phyloP scores from a whole-genome alignment of 768 basidiomycete genomes.

The Collybiopsis confluens region DNA sequence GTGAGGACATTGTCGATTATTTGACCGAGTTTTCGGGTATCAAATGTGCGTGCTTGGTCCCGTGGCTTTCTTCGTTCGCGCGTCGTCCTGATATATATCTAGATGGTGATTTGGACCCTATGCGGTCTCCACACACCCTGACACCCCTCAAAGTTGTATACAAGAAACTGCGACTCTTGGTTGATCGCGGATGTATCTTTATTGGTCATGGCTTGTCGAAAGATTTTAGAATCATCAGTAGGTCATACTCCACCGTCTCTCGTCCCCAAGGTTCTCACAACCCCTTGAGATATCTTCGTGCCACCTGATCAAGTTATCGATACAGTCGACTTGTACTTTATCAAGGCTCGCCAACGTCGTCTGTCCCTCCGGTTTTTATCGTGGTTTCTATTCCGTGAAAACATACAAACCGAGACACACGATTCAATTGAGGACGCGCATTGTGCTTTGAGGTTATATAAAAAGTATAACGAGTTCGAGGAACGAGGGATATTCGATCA shows the following conservation, averaged over 20 bases:
- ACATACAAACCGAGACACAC: slow-evolving; percentile 91
- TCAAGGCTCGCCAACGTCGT: slow-evolving; percentile 76
- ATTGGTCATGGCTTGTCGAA: slow-evolving; percentile 96
- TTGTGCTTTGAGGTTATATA: slow-evolving; percentile 81
- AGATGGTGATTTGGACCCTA: slow-evolving; percentile 93
- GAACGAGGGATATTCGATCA: slow-evolving; percentile 75
- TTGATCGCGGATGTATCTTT: slow-evolving; percentile 94
- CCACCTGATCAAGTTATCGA: slow-evolving; percentile 95
- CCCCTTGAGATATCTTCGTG: slow-evolving; percentile 79
- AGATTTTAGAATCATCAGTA: slow-evolving; percentile 98
- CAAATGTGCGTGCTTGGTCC: slow-evolving; percentile 53
- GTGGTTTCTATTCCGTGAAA: slow-evolving; percentile 88
- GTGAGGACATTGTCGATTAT: slow-evolving; percentile 93
- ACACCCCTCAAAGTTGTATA: slow-evolving; percentile 98
- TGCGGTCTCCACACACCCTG: slow-evolving; percentile 77
- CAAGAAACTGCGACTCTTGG: slow-evolving; percentile 90
- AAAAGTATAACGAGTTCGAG: slow-evolving; percentile 75
- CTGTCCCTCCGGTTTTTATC: slow-evolving; percentile 89
- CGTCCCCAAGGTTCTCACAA: background rate
- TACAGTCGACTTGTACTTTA: slow-evolving; percentile 94
- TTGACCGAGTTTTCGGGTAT: slow-evolving; percentile 97
- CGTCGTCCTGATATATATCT: slow-evolving; percentile 1
- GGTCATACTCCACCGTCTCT: slow-evolving; percentile 22
- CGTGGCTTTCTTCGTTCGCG: slow-evolving; percentile 4
- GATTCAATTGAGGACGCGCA: slow-evolving; percentile 98